Evolutionary conservation across 202 grass and related monocot species (phyloP).

Genomic region (Panicum hallii): DNA sequence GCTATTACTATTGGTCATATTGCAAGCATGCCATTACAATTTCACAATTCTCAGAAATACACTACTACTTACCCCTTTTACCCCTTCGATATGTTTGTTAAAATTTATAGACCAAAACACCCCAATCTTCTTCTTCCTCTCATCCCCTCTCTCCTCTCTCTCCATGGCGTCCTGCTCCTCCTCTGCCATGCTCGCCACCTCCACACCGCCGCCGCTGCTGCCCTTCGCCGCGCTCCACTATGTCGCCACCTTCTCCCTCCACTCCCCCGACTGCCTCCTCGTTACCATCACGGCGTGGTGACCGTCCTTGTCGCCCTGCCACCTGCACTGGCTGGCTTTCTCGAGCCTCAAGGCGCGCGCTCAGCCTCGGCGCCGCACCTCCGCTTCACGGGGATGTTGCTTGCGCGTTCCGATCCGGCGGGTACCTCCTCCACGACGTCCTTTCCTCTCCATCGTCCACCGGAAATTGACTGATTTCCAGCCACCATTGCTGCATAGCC

Average conservation of each 20-base stretch:
- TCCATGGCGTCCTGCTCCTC: too few relatives aligned
- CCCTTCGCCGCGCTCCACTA: conserved; percentile 58
- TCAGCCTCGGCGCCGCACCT: not conserved
- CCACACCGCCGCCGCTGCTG: conserved; percentile 45
- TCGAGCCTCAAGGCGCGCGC: conserved; percentile 2
- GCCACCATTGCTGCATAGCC: too few relatives aligned
- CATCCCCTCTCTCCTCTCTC: too few relatives aligned
- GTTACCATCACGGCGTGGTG: not conserved
- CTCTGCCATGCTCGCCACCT: too few relatives aligned
- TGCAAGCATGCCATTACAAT: too few relatives aligned
- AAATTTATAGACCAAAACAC: too few relatives aligned
- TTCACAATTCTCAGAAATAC: too few relatives aligned
- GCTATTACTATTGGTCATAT: too few relatives aligned
- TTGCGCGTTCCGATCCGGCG: conserved; percentile 41
- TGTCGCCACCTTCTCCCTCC: conserved; percentile 60
- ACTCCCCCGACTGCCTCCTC: conserved; percentile 46
- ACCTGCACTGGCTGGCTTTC: conserved; percentile 1
- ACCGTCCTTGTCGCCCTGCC: not conserved
- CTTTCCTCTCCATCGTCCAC: not conserved
- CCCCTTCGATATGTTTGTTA: too few relatives aligned
- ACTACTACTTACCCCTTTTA: too few relatives aligned
- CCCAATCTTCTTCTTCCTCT: too few relatives aligned
- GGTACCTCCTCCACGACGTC: conserved; percentile 38
- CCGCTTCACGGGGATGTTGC: conserved; percentile 41
- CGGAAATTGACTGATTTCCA: too few relatives aligned